Base-by-base conservation (phyloP, 495 filamentous ascomycete genomes). In the Penicillium riverlandense region DNA sequence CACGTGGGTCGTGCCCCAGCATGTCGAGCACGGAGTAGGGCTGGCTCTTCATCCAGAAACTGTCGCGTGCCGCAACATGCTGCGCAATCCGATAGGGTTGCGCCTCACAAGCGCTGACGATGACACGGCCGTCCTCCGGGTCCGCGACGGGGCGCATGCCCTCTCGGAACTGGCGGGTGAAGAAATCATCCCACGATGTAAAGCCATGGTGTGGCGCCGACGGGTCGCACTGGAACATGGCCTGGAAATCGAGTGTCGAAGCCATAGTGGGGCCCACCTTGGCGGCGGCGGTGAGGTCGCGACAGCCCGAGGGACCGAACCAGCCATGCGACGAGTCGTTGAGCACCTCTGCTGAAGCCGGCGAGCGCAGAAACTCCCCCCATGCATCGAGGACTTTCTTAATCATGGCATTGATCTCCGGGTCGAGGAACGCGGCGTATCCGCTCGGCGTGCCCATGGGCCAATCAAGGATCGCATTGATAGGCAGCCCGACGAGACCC, bases 141-240 rank as follows among this genome's bases (percentile, higher is more conserved):
- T 62, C 56, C 0, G 73, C 76, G 6, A 87, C 61, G 4, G 84
- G 84, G 0, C 85, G 75, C 2, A 79, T 66, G 10, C 63, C 62
- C 0, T 70, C 59, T 1, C 66, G 66, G 40, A 86, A 75, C 2
- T 67, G 35, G 11, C 85, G 77, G 0, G 80, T 85, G 65, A 90
- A 90, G 66, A 88, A 90, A 44, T 82, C 70, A 47, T 90, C 83
- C 85, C 85, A 88, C 1, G 82, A 86, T 34, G 67, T 74, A 59
- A 70, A 72, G 14, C 84, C 85, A 55, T 76, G 65, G 48, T 83
- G 49, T 0, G 49, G 41, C 7, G 47, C 49, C 0, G 45, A 43
- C 0, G 61, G 52, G 29, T 64, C 54, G 42, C 50, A 58, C 11
- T 54, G 41, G 41, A 53, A 63, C 44, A 61, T 84, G 16, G 82